These are phyloP conservation scores for Leptographium procerum DNA, from an alignment of 2,329 filamentous ascomycete species.

Conservation along the genomic window DNA sequence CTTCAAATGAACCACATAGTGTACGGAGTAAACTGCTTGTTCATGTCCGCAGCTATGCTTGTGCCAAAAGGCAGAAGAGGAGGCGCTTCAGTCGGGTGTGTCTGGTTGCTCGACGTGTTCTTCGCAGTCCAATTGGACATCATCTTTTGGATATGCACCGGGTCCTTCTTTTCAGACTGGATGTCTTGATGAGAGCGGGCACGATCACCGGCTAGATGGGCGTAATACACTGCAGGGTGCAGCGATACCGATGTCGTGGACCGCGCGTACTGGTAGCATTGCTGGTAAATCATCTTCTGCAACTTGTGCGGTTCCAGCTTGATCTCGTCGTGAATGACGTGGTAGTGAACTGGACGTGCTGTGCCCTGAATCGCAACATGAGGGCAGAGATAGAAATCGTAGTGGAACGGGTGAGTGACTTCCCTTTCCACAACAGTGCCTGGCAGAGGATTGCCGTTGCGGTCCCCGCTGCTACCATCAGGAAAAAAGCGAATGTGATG, in stretches of 20 bases:
- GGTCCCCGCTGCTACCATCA: constrained; percentile 41
- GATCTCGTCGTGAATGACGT: constrained; percentile 76
- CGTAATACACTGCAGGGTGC: constrained; percentile 88
- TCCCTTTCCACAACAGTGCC: constrained; percentile 82
- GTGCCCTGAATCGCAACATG: constrained; percentile 82
- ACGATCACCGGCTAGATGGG: constrained; percentile 76
- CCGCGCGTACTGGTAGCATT: constrained; percentile 86
- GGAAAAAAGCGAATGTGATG: constrained; percentile 94
- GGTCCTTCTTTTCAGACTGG: constrained; percentile 31
- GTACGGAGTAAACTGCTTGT: constrained; percentile 19
- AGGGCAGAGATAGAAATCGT: constrained; percentile 64
- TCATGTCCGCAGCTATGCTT: constrained; percentile 7
- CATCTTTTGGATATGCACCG: constrained; percentile 30
- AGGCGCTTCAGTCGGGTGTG: constrained; percentile 10
- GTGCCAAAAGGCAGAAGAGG: constrained; percentile 20
- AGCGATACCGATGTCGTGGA: constrained; percentile 88
- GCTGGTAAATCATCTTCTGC: constrained; percentile 84
- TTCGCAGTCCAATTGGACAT: constrained; percentile 29
- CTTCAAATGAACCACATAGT: constrained; percentile 34
- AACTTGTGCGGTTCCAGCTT: constrained; percentile 55
- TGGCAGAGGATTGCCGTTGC: constrained; percentile 70
- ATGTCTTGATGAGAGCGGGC: constrained; percentile 61
- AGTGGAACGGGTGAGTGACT: constrained; percentile 83
- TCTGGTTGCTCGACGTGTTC: constrained; percentile 19
- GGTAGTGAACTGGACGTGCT: constrained; percentile 83